Evolutionary conservation across 2,329 filamentous ascomycete species (phyloP).

Genomic region (Pseudogymnoascus sp.): DNA sequence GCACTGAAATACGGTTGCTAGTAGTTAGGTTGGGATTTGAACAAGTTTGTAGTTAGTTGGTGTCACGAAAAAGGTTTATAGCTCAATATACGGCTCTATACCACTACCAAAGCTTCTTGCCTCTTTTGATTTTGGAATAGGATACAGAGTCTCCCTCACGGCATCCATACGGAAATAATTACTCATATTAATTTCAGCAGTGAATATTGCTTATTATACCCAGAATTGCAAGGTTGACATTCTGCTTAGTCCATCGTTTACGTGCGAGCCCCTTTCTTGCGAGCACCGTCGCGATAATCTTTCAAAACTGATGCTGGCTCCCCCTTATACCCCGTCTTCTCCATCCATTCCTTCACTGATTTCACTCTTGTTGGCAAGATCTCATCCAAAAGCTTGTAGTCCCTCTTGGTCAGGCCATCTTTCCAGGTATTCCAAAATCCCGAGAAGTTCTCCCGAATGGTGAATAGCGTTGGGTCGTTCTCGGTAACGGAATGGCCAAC

Average conservation of each 20-base stretch:
- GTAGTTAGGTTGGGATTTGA: background rate
- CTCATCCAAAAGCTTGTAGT: slow-evolving; percentile 20
- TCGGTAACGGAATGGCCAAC: slow-evolving; percentile 15
- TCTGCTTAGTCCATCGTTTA: background rate
- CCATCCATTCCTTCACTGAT: slow-evolving; percentile 20
- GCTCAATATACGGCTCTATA: background rate
- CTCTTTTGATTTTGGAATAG: background rate
- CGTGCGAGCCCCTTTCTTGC: background rate
- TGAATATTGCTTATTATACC: background rate
- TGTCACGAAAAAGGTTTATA: background rate
- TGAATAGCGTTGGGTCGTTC: slow-evolving; percentile 17
- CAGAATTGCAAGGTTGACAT: background rate
- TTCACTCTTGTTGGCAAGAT: slow-evolving; percentile 20
- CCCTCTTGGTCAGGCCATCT: slow-evolving; percentile 15
- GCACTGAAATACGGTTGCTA: background rate
- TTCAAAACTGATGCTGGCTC: background rate
- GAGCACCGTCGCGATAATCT: background rate
- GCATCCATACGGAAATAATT: too few relatives aligned
- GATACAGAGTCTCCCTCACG: too few relatives aligned
- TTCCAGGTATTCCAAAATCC: slow-evolving; percentile 22
- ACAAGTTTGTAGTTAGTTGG: background rate
- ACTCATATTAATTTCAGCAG: too few relatives aligned
- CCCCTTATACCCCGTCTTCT: background rate
- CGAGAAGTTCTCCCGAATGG: slow-evolving; percentile 19
- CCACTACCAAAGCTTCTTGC: background rate